Evolutionary conservation across 169 alveolate genomes (phyloP).

Genomic region (Plasmodium malariae): DNA sequence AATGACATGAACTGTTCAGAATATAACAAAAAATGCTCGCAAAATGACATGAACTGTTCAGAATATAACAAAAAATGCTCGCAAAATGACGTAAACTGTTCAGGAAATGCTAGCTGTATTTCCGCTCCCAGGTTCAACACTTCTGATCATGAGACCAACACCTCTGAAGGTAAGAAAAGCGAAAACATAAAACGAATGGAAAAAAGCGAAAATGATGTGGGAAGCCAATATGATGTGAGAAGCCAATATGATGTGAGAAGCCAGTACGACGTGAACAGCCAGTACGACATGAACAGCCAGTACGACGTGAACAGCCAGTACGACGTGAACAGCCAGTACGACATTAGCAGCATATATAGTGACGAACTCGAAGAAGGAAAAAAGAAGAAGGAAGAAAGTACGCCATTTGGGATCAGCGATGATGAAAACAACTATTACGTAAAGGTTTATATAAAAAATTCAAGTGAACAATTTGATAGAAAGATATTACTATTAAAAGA

Average conservation of each 20-base stretch:
- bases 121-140: too few species aligned
- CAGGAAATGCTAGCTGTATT: too few species aligned
- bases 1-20: too few species aligned
- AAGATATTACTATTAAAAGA: constrained; percentile 58
- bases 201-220: background rate
- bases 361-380: constrained; percentile 4
- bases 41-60: too few species aligned
- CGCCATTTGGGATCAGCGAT: constrained; percentile 18
- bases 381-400: background rate
- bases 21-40: too few species aligned
- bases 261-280: background rate
- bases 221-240: background rate
- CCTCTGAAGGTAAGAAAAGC: background rate
- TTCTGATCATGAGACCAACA: too few species aligned
- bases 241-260: background rate
- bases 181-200: background rate
- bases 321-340: constrained; percentile 6
- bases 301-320: background rate
- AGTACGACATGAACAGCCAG: constrained; percentile 1
- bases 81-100: too few species aligned
- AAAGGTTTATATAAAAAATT: constrained; percentile 67
- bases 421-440: constrained; percentile 40
- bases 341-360: constrained; percentile 29
- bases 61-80: too few species aligned
- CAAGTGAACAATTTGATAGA: constrained; percentile 38